phyloP scores from a whole-genome alignment of 495 filamentous ascomycete species.

The Jackrogersella multiformis region DNA sequence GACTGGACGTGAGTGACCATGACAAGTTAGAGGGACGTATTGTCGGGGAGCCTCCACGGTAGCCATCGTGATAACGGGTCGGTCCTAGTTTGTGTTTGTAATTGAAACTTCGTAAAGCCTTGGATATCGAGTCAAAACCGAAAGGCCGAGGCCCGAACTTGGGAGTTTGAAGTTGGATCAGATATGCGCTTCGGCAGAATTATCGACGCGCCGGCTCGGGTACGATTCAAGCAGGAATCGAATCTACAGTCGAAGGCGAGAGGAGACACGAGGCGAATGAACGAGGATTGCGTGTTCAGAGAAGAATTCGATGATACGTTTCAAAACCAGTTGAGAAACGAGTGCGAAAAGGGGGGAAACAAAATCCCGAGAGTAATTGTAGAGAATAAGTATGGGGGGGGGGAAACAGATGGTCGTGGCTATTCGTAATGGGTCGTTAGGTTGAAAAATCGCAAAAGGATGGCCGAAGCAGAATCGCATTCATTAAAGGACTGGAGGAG shows the following conservation, averaged over 20 bases:
- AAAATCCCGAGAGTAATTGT: not conserved
- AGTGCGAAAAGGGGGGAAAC: not conserved
- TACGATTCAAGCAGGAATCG: not conserved
- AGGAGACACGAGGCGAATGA: not conserved
- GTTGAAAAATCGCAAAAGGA: slow-evolving; percentile 17
- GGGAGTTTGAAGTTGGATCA: not conserved
- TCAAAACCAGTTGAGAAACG: not conserved
- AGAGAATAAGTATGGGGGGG: not conserved
- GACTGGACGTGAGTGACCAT: slow-evolving; percentile 95
- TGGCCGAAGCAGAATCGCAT: slow-evolving; percentile 12
- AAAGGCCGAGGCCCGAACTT: not conserved
- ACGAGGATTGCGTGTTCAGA: not conserved
- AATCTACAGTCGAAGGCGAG: not conserved
- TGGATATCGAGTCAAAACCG: not conserved
- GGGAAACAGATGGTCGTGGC: slow-evolving; percentile 6
- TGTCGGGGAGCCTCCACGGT: slow-evolving; percentile 57
- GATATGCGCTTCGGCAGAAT: not conserved
- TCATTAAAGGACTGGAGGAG: slow-evolving; percentile 13
- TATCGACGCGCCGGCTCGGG: not conserved
- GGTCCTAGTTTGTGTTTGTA: not conserved
- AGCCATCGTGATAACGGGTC: slow-evolving; percentile 51
- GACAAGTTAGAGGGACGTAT: slow-evolving; percentile 90
- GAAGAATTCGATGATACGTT: not conserved
- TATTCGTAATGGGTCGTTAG: slow-evolving; percentile 32
- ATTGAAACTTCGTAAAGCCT: not conserved